These are phyloP conservation scores for Fusarium torulosum DNA, from an alignment of 2,329 filamentous ascomycete genomes.

Conservation along the genomic window DNA sequence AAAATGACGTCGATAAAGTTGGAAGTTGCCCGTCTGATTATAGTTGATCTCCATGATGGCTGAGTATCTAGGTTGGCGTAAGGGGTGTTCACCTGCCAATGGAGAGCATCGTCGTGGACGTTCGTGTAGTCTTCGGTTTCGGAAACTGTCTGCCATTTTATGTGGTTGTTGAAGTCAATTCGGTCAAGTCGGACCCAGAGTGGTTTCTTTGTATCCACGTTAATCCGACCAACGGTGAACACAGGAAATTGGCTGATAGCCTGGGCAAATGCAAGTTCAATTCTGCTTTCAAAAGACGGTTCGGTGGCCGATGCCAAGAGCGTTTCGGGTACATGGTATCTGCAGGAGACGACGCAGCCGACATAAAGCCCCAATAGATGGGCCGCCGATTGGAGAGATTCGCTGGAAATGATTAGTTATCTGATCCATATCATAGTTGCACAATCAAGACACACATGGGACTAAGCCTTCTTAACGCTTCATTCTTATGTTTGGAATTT, in stretches of 20 bases:
- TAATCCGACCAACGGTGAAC: constrained; percentile 8
- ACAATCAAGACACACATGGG: constrained; percentile 3
- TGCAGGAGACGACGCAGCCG: constrained; percentile 25
- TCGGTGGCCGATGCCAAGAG: background rate
- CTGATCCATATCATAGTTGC: fast-evolving
- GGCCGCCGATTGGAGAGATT: constrained; percentile 1
- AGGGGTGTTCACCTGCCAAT: constrained; percentile 13
- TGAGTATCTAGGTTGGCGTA: constrained; percentile 11
- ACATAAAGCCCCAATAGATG: constrained; percentile 6
- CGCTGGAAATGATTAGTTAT: constrained; percentile 3
- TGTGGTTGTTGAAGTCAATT: constrained; percentile 22
- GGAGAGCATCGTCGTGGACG: background rate
- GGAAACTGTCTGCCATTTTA: constrained; percentile 16
- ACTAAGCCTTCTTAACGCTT: constrained; percentile 20
- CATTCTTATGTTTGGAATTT: fast-evolving
- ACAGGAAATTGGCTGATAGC: constrained; percentile 13
- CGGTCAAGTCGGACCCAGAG: constrained; percentile 16
- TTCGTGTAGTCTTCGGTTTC: background rate
- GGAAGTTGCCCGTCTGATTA: background rate
- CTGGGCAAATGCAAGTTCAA: constrained; percentile 14
- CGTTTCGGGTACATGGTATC: constrained; percentile 3
- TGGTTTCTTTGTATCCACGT: constrained; percentile 2
- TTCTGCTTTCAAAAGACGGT: background rate
- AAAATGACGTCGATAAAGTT: constrained; percentile 24
- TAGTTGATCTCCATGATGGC: constrained; percentile 9